Base-by-base conservation (phyloP, 2,329 filamentous ascomycete genomes). In the Fusarium hainanense region DNA sequence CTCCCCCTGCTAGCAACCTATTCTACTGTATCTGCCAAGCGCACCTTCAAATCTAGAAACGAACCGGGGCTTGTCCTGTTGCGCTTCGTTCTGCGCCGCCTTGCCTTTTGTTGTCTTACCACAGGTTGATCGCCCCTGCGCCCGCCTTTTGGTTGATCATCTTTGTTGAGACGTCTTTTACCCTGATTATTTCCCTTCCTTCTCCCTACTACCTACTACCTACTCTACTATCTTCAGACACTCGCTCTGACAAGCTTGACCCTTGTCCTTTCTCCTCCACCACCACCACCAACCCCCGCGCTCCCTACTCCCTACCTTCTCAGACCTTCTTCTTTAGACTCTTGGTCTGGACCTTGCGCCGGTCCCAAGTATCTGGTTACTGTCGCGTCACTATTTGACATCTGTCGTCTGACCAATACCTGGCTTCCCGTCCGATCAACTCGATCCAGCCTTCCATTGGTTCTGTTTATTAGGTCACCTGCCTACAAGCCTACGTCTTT, bases 381-480 rank as follows among this genome's bases (percentile, higher is more conserved):
- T 68, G 56, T 73, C 71, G 63, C 69, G 60, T 74, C 62, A 68
- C 66, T 63, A 48, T 69, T 63, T 70, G 63, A 62, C 57, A 67
- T 57, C 54, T 61, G 49, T 68, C 69, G 57, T 54, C 70, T 74
- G 71, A 72, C 63, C 61, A 66, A 58, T 63, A 69, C 54, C 58
- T 54, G 54, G 52, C 59, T 68, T 70, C 59, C 61, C 55, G 58
- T 65, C 69, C 61, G 60, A 56, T 59, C 61, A 48, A 46, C 43
- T 52, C 60, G 62, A 70, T 69, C 69, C 54, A 66, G 58, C 63
- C 51, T 60, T 66, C 70, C 48, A 62, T 68, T 71, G 66, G 67
- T 46, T 46, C 58, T 48, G 52, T 63, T 61, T 51, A 41, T 40
- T 61, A 55, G 65, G 68, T 70, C 68, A 74, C 61, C 72, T 74